phyloP scores from a whole-genome alignment of 1,284 basidiomycete genomes.

The Thelephora terrestris region DNA sequence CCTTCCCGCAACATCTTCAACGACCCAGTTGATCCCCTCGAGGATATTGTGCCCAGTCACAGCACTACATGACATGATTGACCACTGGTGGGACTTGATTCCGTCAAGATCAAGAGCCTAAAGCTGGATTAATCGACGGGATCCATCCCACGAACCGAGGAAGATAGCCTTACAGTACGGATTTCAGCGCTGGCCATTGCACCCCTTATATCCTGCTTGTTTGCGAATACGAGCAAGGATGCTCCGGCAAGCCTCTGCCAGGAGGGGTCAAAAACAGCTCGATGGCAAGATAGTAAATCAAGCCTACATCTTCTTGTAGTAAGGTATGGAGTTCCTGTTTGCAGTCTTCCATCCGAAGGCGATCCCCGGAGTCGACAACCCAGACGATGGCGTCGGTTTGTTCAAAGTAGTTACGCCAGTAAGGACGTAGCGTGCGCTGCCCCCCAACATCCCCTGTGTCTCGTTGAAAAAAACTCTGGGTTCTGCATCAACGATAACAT shows the following conservation, averaged over 20 bases:
- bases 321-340: constrained; percentile 79
- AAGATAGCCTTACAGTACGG: constrained; percentile 46
- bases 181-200: constrained; percentile 82
- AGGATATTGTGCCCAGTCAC: constrained; percentile 81
- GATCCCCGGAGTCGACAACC: constrained; percentile 96
- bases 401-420: constrained; percentile 99
- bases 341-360: constrained; percentile 84
- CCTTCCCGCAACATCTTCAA: constrained; percentile 78
- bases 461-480: constrained; percentile 6
- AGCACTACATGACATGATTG: constrained; percentile 87
- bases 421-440: constrained; percentile 89
- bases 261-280: constrained; percentile 6
- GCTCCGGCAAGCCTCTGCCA: constrained; percentile 83
- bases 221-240: constrained; percentile 94
- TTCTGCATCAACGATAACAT: constrained; percentile 20
- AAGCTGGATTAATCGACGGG: constrained; percentile 2
- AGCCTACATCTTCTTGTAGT: constrained; percentile 84
- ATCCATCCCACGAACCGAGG: constrained; percentile 9
- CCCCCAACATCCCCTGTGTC: constrained; percentile 93
- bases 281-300: constrained; percentile 8
- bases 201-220: constrained; percentile 94
- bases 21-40: constrained; percentile 90
- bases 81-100: constrained; percentile 86
- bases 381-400: constrained; percentile 97
- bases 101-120: constrained; percentile 69